Evolutionary conservation across 305 asterid species (phyloP), one percentile per base, ranked within the genome.

Genomic region (Fraxinus sp.): DNA sequence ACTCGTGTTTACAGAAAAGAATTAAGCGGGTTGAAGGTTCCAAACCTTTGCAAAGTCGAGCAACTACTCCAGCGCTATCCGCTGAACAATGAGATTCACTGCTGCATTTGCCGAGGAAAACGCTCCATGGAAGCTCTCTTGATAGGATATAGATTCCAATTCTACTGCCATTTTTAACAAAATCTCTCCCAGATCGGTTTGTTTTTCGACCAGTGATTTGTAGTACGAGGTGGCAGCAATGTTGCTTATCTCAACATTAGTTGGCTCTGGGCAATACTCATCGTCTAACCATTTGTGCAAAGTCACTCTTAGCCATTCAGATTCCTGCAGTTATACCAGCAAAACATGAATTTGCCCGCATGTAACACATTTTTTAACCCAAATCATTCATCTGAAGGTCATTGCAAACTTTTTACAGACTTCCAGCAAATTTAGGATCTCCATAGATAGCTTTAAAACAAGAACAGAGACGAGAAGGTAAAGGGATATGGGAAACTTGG

Each of bases 81-180:
- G 87, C 86, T 92, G 94, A 73, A 91, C 77, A 78, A 95, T 89
- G 37, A 95, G 97, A 89, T 82, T 84, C 20, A 95, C 90, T 10
- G 98, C 98, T 73, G 98, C 98, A 87, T 95, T 95, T 80, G 98
- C 98, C 1, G 98, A 88, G 46, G 98, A 91, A 84, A 92, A 95
- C 77, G 99, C 99, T 82, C 99, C 99, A 36, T 94, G 99, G 83
- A 95, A 95, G 93, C 98, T 95, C 84, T 95, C 98, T 85, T 95
- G 94, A 85, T 95, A 95, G 46, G 98, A 95, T 82, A 95, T 89
- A 41, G 98, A 88, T 79, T 92, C 95, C 91, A 95, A 81, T 41
- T 91, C 97, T 18, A 82, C 55, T 36, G 93, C 99, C 97, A 95
- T 93, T 77, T 83, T 89, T 79, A 95, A 76, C 88, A 95, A 82